These are phyloP conservation scores for Xerocomus nothofagi DNA, from an alignment of 1,284 basidiomycete genomes.

Conservation along the genomic window DNA sequence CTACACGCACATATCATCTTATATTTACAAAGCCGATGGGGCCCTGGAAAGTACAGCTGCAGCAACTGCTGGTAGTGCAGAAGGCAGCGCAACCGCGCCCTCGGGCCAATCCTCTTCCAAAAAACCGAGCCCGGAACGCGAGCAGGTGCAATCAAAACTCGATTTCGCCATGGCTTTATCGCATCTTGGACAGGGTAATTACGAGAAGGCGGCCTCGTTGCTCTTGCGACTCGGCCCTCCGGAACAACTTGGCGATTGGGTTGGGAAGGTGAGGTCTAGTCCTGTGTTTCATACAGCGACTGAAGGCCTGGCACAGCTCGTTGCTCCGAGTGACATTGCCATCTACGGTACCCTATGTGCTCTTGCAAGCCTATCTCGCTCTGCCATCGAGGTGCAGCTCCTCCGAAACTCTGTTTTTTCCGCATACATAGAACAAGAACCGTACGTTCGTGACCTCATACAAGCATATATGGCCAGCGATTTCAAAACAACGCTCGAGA, in stretches of 20 bases:
- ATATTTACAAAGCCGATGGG: slow-evolving; percentile 88
- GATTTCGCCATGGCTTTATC: slow-evolving; percentile 77
- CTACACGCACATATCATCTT: slow-evolving; percentile 80
- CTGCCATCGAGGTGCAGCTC: slow-evolving; percentile 66
- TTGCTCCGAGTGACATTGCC: slow-evolving; percentile 78
- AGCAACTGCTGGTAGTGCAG: slow-evolving; percentile 20
- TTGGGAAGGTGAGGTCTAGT: slow-evolving; percentile 52
- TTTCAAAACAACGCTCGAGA: slow-evolving; percentile 76
- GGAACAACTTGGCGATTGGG: slow-evolving; percentile 71
- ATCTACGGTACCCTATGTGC: slow-evolving; percentile 82
- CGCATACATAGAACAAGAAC: slow-evolving; percentile 81
- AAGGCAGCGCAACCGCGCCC: slow-evolving; percentile 18
- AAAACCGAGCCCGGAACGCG: slow-evolving; percentile 50
- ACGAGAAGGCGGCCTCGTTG: slow-evolving; percentile 71
- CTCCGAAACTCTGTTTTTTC: slow-evolving; percentile 71
- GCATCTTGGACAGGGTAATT: slow-evolving; percentile 65
- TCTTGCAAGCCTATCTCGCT: slow-evolving; percentile 71
- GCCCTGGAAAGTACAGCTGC: slow-evolving; percentile 67
- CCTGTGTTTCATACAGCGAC: not conserved
- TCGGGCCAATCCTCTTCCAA: slow-evolving; percentile 41
- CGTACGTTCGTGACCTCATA: slow-evolving; percentile 79
- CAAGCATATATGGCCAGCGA: slow-evolving; percentile 81
- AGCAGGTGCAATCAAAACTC: slow-evolving; percentile 72
- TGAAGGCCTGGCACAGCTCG: slow-evolving; percentile 47
- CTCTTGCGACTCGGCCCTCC: slow-evolving; percentile 68